Conservation (phyloP, 768 basidiomycete species). For the Cystofilobasidium ferigula region DNA sequence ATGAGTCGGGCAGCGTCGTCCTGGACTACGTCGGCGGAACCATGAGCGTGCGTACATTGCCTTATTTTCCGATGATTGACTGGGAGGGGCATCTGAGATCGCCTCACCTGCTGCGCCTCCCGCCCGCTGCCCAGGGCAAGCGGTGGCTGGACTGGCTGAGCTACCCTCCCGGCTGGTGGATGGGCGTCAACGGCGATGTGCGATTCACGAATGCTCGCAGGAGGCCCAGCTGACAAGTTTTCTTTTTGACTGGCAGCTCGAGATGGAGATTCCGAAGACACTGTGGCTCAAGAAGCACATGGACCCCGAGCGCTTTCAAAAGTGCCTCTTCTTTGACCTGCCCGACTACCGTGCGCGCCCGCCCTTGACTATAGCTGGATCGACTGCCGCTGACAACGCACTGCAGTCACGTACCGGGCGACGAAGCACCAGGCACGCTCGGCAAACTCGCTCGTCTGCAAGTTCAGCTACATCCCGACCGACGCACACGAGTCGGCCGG, state of each 20-base stretch:
- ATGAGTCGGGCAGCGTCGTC: constrained; percentile 67
- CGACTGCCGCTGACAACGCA: background rate
- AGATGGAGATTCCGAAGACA: constrained; percentile 97
- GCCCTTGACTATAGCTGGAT: background rate
- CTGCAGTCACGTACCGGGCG: constrained; percentile 68
- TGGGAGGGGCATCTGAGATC: background rate
- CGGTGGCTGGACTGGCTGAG: constrained; percentile 10
- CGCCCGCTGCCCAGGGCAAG: background rate
- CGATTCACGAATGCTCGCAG: background rate
- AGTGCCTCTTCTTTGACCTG: constrained; percentile 46
- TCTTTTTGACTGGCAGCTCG: constrained; percentile 40
- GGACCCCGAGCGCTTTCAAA: constrained; percentile 53
- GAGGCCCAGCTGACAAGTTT: background rate
- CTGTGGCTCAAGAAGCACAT: constrained; percentile 92
- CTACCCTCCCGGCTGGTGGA: constrained; percentile 20
- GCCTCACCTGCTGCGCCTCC: background rate
- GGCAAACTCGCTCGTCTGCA: constrained; percentile 88
- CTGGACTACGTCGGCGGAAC: constrained; percentile 90
- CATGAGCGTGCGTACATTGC: constrained; percentile 55
- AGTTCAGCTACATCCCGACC: constrained; percentile 80
- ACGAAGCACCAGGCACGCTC: constrained; percentile 67
- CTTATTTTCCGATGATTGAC: background rate
- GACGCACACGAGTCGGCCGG: constrained; percentile 36
- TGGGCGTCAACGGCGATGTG: constrained; percentile 20
- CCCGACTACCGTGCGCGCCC: constrained; percentile 59